Base-by-base conservation (phyloP, 306 rosid species). In the Lathyrus tuberosus region DNA sequence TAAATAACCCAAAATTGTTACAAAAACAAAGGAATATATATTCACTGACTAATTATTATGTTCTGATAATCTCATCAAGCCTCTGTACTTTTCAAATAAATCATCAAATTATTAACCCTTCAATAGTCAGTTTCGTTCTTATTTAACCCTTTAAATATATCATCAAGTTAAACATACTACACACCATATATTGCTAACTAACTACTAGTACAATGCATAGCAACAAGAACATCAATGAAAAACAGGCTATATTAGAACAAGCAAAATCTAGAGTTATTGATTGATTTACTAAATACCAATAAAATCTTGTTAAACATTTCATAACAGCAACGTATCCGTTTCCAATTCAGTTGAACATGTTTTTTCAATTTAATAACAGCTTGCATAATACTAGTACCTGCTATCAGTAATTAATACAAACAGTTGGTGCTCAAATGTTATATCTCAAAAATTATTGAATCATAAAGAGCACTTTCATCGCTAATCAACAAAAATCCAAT, bases 71-170 rank as follows among this genome's bases (percentile, higher is more conserved):
- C 31, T 52, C 31, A 6, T 60, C 61, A 10, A 46, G 71, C 61
- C 52, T 8, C 53, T 68, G 22, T 48, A 43, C 73, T 64, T 63
- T 68, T 24, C 65, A 73, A 18, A 33, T 33, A 33, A 33, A 33
- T 1, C 38, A 33, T 33, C 8, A 33, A 33, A 2, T 33, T 6
- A 6, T 33, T 6, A 33, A 33, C 9, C 38, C 38, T 6, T 6
- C 7, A 6, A 33, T 6, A 33, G 38, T 33, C 38, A 33, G 38
- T 33, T 33, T 33, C 38, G 9, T 33, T 33, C 37, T 33, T 33
- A 33, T 6, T 33, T 33, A 33, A 33, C 38, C 38, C 38, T 31
- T 33, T 24, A 6, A 33, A 33, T 33, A 33, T 8, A 6, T 33
- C 9, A 33, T 6, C 38, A 6, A 33, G 38, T 33, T 6, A 33